Conservation (phyloP, 495 filamentous ascomycete genomes). For the Aspergillus hancockii region DNA sequence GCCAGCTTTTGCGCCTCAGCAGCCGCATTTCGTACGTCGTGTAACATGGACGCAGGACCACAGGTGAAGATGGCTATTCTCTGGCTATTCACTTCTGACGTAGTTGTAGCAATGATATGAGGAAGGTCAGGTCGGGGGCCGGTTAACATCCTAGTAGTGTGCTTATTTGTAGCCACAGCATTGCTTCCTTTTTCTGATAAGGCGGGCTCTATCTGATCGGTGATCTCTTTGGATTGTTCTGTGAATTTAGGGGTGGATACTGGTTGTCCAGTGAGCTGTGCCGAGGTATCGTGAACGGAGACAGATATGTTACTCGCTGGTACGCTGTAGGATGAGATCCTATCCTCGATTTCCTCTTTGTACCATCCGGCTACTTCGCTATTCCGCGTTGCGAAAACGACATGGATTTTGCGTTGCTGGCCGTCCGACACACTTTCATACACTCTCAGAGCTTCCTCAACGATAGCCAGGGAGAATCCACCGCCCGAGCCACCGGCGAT, state of each 20-base stretch:
- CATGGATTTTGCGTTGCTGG: conserved; percentile 26
- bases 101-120: conserved; percentile 30
- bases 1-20: conserved; percentile 45
- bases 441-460: conserved; percentile 30
- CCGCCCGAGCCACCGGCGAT: conserved; percentile 58
- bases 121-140: conserved; percentile 40
- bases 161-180: not conserved
- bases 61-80: conserved; percentile 50
- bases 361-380: conserved; percentile 31
- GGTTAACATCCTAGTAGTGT: not conserved
- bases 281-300: conserved; percentile 31
- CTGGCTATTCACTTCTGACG: conserved; percentile 20
- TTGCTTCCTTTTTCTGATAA: not conserved
- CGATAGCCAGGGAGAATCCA: conserved; percentile 46
- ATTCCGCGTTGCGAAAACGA: conserved; percentile 37
- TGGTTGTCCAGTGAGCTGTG: conserved; percentile 23
- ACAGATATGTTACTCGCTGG: conserved; percentile 13
- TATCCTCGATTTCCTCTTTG: conserved; percentile 24
- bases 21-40: conserved; percentile 51
- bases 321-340: conserved; percentile 1
- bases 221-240: not conserved
- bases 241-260: conserved; percentile 22
- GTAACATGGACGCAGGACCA: conserved; percentile 51
- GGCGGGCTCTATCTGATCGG: not conserved
- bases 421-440: conserved; percentile 13